Conservation (phyloP, 495 filamentous ascomycete genomes). For the Aspergillus affinis region DNA sequence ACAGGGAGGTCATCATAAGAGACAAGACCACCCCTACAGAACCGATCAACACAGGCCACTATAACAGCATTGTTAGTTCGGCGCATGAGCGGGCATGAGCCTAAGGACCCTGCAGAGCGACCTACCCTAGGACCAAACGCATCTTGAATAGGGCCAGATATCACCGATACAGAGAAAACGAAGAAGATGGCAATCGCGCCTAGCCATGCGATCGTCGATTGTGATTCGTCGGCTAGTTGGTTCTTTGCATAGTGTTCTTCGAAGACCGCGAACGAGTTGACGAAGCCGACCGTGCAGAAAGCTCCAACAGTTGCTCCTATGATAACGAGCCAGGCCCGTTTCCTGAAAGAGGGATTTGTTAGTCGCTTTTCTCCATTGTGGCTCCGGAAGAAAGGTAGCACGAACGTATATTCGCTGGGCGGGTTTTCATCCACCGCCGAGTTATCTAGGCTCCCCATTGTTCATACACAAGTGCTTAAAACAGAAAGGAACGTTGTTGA, state of each 20-base stretch:
- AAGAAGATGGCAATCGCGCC: constrained; percentile 51
- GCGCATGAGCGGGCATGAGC: too few species aligned
- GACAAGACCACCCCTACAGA: constrained; percentile 37
- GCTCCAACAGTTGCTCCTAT: constrained; percentile 28
- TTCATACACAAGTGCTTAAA: neutral
- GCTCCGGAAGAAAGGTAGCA: neutral
- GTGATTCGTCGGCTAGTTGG: constrained; percentile 44
- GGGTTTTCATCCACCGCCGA: neutral
- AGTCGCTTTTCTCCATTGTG: neutral
- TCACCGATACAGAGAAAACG: constrained; percentile 34
- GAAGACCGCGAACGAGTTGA: constrained; percentile 65
- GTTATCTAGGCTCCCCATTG: neutral
- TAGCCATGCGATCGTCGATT: constrained; percentile 61
- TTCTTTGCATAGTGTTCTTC: constrained; percentile 57
- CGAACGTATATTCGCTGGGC: constrained; percentile 29
- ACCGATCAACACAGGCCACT: constrained; percentile 31
- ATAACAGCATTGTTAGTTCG: neutral
- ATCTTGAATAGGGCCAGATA: constrained; percentile 40
- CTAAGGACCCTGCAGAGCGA: neutral
- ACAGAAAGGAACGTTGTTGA: too few species aligned
- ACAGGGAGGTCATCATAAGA: constrained; percentile 59
- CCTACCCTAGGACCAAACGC: constrained; percentile 35
- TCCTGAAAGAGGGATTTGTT: constrained; percentile 8
- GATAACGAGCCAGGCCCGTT: constrained; percentile 27
- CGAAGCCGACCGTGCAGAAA: constrained; percentile 59